A percentile compares a stretch with the other conserved stretches of the same genome.
These are phyloP conservation scores for Rosa multiflora DNA, from an alignment of 306 rosid genomes.

Conservation along the genomic window DNA sequence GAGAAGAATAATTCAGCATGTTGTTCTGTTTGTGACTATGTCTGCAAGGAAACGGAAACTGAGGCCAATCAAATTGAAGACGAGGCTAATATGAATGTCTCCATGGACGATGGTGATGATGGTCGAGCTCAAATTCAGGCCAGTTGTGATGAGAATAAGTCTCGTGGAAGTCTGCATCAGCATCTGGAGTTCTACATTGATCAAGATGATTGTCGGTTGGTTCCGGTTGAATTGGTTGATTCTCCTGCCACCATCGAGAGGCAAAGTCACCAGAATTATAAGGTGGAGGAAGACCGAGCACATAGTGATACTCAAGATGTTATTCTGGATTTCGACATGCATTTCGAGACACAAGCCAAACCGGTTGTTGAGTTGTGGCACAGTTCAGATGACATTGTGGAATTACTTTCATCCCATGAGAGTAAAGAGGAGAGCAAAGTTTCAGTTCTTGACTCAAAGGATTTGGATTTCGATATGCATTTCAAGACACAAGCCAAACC, in stretches of 20 bases:
- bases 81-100: slow-evolving; percentile 29
- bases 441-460: slow-evolving; percentile 26
- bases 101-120: slow-evolving; percentile 32
- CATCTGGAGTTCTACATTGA: slow-evolving; percentile 87
- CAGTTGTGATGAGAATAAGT: slow-evolving; percentile 24
- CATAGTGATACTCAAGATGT: slow-evolving; percentile 50
- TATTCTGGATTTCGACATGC: slow-evolving; percentile 71
- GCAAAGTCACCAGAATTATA: slow-evolving; percentile 29
- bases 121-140: slow-evolving; percentile 30
- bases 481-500: slow-evolving; percentile 42
- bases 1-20: slow-evolving; percentile 40
- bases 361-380: slow-evolving; percentile 68
- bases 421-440: slow-evolving; percentile 18
- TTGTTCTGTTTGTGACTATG: slow-evolving; percentile 56
- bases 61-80: slow-evolving; percentile 39
- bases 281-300: slow-evolving; percentile 41
- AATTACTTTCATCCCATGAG: slow-evolving; percentile 33
- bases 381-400: slow-evolving; percentile 45
- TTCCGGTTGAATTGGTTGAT: slow-evolving; percentile 77
- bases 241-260: slow-evolving; percentile 29
- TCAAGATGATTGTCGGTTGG: slow-evolving; percentile 67
- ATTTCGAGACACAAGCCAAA: slow-evolving; percentile 38
- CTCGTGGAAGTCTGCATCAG: slow-evolving; percentile 36
- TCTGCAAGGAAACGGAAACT: slow-evolving; percentile 44
- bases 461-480: slow-evolving; percentile 58